Conservation (phyloP, 169 alveolate species). For the Theileria parva region DNA sequence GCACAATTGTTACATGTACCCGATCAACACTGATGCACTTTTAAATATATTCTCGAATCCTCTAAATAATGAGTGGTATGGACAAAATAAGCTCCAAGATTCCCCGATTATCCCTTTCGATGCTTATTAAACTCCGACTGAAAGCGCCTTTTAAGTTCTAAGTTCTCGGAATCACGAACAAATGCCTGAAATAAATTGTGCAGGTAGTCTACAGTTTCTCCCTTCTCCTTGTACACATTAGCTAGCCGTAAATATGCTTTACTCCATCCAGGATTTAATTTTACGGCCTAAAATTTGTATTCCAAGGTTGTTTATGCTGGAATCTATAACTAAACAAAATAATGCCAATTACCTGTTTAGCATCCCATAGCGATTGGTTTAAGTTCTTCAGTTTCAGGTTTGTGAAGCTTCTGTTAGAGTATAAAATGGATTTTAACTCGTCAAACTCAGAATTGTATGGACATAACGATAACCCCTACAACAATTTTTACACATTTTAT, state of each 20-base stretch:
- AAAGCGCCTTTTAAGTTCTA: slow-evolving; percentile 33
- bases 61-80: not conserved
- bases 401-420: slow-evolving; percentile 60
- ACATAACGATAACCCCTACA: slow-evolving; percentile 12
- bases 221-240: slow-evolving; percentile 31
- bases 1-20: not conserved
- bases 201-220: slow-evolving; percentile 48
- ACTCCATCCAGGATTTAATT: slow-evolving; percentile 47
- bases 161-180: slow-evolving; percentile 43
- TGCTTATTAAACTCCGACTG: slow-evolving; percentile 39
- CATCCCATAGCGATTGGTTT: slow-evolving; percentile 33
- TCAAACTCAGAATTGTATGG: not conserved
- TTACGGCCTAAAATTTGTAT: slow-evolving; percentile 30
- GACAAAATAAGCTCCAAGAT: not conserved
- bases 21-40: slow-evolving; percentile 20
- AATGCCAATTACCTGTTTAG: slow-evolving; percentile 27
- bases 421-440: slow-evolving; percentile 22
- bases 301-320: not conserved
- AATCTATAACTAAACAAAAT: not conserved
- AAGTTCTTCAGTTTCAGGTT: slow-evolving; percentile 23
- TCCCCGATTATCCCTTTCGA: not conserved
- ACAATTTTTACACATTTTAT: not conserved
- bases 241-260: slow-evolving; percentile 64
- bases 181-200: slow-evolving; percentile 59
- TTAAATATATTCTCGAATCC: not conserved